Evolutionary conservation across 306 rosid species (phyloP).

Genomic region (Vigna angularis): DNA sequence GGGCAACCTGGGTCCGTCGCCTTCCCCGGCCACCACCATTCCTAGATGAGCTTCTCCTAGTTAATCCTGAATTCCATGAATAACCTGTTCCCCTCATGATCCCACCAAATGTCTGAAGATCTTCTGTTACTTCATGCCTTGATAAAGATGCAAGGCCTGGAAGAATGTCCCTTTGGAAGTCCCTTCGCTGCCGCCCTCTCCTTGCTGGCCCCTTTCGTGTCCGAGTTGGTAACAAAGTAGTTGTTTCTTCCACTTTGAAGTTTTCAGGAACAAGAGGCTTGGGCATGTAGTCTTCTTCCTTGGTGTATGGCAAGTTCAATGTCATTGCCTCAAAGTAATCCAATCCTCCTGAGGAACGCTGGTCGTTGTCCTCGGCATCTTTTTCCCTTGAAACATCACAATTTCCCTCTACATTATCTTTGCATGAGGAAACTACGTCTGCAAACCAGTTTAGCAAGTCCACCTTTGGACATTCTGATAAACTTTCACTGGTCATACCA

Average conservation of each 20-base stretch:
- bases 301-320: conserved; percentile 64
- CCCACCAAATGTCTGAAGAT: conserved; percentile 95
- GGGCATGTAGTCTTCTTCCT: conserved; percentile 95
- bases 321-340: conserved; percentile 90
- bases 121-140: conserved; percentile 97
- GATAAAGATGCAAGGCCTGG: conserved; percentile 89
- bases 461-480: conserved; percentile 51
- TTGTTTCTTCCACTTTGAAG: conserved; percentile 70
- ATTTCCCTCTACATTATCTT: conserved; percentile 54
- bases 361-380: conserved; percentile 47
- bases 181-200: conserved; percentile 95
- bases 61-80: conserved; percentile 79
- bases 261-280: conserved; percentile 81
- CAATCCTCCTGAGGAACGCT: conserved; percentile 51
- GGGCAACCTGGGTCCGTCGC: conserved; percentile 58
- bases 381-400: conserved; percentile 44
- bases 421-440: conserved; percentile 65
- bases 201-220: conserved; percentile 83
- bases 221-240: conserved; percentile 55
- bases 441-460: conserved; percentile 80
- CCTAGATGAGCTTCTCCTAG: conserved; percentile 83
- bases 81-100: conserved; percentile 90
- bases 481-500: conserved; percentile 43
- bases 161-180: conserved; percentile 97
- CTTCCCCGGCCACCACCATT: conserved; percentile 88